Conservation (phyloP, 768 basidiomycete species). For the Calocera viscosa region DNA sequence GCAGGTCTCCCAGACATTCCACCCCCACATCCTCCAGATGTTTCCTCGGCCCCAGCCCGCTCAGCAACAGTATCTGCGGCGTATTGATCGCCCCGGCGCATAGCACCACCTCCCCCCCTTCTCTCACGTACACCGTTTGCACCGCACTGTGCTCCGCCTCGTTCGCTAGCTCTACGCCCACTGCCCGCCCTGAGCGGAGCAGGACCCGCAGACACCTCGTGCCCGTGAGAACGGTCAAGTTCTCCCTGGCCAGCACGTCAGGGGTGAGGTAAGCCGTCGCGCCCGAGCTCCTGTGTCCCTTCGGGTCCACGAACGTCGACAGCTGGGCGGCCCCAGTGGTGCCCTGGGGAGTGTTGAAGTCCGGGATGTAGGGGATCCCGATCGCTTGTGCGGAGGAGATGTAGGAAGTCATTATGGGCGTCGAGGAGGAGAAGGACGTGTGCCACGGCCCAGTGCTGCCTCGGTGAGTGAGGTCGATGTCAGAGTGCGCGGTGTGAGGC, state of each 20-base stretch:
- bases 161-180: neutral
- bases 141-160: neutral
- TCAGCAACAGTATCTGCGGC: constrained; percentile 20
- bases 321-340: constrained; percentile 53
- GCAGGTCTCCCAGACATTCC: constrained; percentile 22
- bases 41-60: constrained; percentile 17
- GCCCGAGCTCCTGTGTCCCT: constrained; percentile 19
- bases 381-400: constrained; percentile 22
- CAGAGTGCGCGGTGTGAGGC: constrained; percentile 1
- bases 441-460: constrained; percentile 10
- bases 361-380: constrained; percentile 41
- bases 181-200: neutral
- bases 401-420: constrained; percentile 1
- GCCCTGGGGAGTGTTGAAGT: constrained; percentile 46
- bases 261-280: constrained; percentile 23
- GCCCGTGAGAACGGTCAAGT: constrained; percentile 19
- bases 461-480: constrained; percentile 5
- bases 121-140: neutral
- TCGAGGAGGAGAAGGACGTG: neutral
- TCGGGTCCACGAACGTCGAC: constrained; percentile 16
- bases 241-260: constrained; percentile 20
- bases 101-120: constrained; percentile 20
- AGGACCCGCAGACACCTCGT: neutral
- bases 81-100: constrained; percentile 20
- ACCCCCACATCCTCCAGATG: neutral